Conservation (phyloP, 305 asterid species). For the Fraxinus angustifolia region DNA sequence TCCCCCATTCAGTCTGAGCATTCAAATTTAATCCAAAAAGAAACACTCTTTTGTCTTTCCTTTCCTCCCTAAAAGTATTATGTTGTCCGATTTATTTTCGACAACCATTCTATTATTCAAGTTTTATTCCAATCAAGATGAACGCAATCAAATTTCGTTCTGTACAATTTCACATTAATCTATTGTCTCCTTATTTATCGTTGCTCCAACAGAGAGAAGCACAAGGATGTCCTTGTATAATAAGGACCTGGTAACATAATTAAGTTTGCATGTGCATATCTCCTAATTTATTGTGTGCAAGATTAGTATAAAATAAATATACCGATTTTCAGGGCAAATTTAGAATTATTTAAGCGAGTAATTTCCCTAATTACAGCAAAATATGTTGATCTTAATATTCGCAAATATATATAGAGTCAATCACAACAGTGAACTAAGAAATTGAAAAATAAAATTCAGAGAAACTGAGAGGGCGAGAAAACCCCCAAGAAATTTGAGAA, state of each 20-base stretch:
- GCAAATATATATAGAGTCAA: background rate
- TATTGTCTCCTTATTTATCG: background rate
- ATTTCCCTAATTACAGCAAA: background rate
- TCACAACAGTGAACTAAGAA: background rate
- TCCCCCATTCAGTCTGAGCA: background rate
- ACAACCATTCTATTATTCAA: background rate
- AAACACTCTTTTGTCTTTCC: background rate
- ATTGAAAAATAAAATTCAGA: background rate
- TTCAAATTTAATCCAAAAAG: background rate
- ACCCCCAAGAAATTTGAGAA: background rate
- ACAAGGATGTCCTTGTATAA: background rate
- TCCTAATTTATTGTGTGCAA: slow-evolving; percentile 35
- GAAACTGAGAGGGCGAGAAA: background rate
- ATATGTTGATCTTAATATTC: background rate
- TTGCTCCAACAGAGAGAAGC: background rate
- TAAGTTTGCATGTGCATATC: slow-evolving; percentile 69
- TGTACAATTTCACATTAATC: background rate
- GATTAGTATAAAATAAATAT: background rate
- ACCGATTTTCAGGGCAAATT: background rate
- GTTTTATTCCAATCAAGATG: background rate
- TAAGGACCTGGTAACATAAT: background rate
- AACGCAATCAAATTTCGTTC: background rate
- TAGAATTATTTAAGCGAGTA: slow-evolving; percentile 7
- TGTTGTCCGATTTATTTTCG: background rate
- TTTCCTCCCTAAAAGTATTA: background rate